Conservation (phyloP, 2,329 filamentous ascomycete species). For the Colletotrichum trifolii region DNA sequence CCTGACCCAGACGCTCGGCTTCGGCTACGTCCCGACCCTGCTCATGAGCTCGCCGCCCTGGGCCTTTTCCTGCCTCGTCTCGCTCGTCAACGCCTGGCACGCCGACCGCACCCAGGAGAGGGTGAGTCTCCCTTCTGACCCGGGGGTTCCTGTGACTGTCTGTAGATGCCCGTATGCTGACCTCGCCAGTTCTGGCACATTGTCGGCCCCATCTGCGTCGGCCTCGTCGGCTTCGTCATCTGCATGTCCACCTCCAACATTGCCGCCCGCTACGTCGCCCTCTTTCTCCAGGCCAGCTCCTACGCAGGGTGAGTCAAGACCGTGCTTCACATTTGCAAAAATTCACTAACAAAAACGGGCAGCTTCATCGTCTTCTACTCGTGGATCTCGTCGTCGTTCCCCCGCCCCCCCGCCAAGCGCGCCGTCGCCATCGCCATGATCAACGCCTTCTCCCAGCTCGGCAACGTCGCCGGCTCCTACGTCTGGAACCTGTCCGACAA, state of each 20-base stretch:
- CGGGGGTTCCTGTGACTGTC: no score
- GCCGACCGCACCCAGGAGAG: conserved; percentile 66
- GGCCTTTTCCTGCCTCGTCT: conserved; percentile 68
- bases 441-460: conserved; percentile 68
- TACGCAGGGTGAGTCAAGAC: conserved; percentile 57
- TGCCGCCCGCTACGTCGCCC: conserved; percentile 68
- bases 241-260: conserved; percentile 67
- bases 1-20: conserved; percentile 64
- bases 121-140: no score
- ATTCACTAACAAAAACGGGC: conserved; percentile 10
- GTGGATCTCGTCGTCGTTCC: conserved; percentile 68
- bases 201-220: conserved; percentile 61
- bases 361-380: conserved; percentile 67
- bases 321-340: not conserved
- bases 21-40: conserved; percentile 62
- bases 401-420: conserved; percentile 69
- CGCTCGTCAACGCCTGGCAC: conserved; percentile 65
- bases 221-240: conserved; percentile 69
- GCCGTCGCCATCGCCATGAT: conserved; percentile 70
- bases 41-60: conserved; percentile 69
- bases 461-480: conserved; percentile 70
- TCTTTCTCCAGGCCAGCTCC: conserved; percentile 68
- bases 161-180: no score
- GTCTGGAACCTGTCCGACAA: conserved; percentile 70
- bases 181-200: conserved; percentile 64